A percentile compares a stretch with the other conserved stretches of the same genome.
These are phyloP conservation scores for Fagus crenata DNA, from an alignment of 306 rosid species.

Conservation along the genomic window DNA sequence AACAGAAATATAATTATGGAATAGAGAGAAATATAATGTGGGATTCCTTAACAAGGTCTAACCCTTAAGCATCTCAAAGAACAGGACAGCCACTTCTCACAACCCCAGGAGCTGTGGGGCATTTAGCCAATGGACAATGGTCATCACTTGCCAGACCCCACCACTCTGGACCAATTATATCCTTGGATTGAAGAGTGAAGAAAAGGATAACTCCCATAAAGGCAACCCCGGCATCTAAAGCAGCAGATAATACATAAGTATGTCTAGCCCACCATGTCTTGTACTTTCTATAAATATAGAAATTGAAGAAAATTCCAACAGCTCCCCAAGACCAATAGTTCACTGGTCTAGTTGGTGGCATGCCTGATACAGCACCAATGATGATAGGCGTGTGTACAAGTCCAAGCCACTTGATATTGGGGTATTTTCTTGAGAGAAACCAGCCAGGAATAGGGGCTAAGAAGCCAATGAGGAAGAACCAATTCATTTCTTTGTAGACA, in stretches of 20 bases:
- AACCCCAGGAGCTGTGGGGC: constrained; percentile 74
- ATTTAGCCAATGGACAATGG: constrained; percentile 56
- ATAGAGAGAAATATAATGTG: not conserved
- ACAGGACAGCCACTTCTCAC: constrained; percentile 51
- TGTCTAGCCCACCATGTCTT: constrained; percentile 77
- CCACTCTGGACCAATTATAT: constrained; percentile 50
- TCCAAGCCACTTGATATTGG: constrained; percentile 47
- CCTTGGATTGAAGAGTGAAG: constrained; percentile 51
- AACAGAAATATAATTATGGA: no score
- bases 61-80: constrained; percentile 7
- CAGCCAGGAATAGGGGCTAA: constrained; percentile 60
- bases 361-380: constrained; percentile 19
- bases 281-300: constrained; percentile 40
- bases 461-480: constrained; percentile 62
- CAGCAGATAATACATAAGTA: constrained; percentile 70
- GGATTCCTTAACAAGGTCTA: no score
- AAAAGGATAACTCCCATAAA: constrained; percentile 49
- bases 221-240: constrained; percentile 70
- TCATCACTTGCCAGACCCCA: constrained; percentile 59
- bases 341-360: constrained; percentile 51
- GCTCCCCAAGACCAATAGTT: constrained; percentile 51
- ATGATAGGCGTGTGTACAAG: constrained; percentile 64
- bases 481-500: constrained; percentile 49
- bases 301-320: constrained; percentile 71
- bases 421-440: constrained; percentile 44